Evolutionary conservation across 345 rosid genomes (phyloP).

Genomic region (Cardamine occulta): DNA sequence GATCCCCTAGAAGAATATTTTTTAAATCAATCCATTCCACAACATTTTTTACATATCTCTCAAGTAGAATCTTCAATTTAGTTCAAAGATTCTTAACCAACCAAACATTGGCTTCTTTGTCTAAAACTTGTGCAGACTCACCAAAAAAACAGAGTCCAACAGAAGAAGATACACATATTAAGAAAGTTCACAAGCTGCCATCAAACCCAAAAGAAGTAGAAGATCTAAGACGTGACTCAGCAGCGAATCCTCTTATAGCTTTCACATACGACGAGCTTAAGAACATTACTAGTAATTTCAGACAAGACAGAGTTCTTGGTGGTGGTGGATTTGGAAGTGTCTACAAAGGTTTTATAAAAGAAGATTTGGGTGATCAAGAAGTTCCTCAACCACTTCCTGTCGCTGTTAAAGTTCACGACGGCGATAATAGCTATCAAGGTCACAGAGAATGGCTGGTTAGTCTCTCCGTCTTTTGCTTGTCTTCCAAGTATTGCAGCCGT

Average conservation of each 20-base stretch:
- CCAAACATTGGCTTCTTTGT: slow-evolving; percentile 14
- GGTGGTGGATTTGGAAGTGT: slow-evolving; percentile 98
- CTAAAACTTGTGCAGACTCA: slow-evolving; percentile 53
- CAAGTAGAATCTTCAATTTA: slow-evolving; percentile 5
- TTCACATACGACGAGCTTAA: slow-evolving; percentile 79
- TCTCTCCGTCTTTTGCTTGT: slow-evolving; percentile 24
- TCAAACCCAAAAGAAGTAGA: slow-evolving; percentile 97
- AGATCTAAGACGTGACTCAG: slow-evolving; percentile 78
- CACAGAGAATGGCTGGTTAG: slow-evolving; percentile 99
- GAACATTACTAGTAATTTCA: slow-evolving; percentile 73
- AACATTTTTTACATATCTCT: neutral
- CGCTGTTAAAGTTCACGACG: slow-evolving; percentile 97
- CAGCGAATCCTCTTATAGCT: slow-evolving; percentile 80
- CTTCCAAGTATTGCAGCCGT: neutral
- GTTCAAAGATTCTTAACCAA: slow-evolving; percentile 1
- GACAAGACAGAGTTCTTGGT: slow-evolving; percentile 92
- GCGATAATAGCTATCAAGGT: slow-evolving; percentile 89
- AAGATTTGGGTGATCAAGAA: slow-evolving; percentile 58
- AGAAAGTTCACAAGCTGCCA: slow-evolving; percentile 67
- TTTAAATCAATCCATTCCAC: slow-evolving; percentile 1
- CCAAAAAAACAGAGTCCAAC: slow-evolving; percentile 60
- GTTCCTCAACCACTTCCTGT: slow-evolving; percentile 71
- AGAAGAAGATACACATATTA: slow-evolving; percentile 37
- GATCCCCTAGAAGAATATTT: slow-evolving; percentile 6
- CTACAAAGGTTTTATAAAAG: slow-evolving; percentile 77